Conservation (phyloP, 2,329 filamentous ascomycete genomes). For the Trichoderma sp. region DNA sequence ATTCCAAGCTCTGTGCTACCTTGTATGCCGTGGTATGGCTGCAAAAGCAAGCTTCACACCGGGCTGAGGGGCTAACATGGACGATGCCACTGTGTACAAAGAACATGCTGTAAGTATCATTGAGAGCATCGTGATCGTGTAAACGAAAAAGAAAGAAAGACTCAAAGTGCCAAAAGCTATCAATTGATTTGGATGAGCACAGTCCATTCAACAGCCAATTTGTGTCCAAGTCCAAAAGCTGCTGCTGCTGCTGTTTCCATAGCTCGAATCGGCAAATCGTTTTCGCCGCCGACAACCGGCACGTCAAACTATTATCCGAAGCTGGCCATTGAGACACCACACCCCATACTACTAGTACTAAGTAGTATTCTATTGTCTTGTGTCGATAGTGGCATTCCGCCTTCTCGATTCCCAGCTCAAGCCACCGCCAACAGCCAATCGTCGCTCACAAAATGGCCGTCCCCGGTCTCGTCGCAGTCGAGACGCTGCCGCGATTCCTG, state of each 20-base stretch:
- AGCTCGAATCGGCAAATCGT: conserved; percentile 13
- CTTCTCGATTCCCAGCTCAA: conserved; percentile 8
- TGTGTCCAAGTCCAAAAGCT: too few species aligned
- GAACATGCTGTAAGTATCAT: neutral
- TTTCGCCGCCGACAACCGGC: conserved; percentile 20
- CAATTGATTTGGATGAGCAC: neutral
- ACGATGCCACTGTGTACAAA: neutral
- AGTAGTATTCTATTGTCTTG: conserved; percentile 1
- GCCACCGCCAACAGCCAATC: neutral
- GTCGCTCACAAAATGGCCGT: conserved; percentile 33
- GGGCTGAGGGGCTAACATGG: neutral
- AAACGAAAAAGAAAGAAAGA: neutral
- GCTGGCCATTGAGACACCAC: conserved; percentile 24
- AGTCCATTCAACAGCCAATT: neutral
- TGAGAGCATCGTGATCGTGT: neutral
- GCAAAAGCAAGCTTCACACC: neutral
- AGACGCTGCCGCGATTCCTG: conserved; percentile 54
- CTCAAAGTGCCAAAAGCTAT: neutral
- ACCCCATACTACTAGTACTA: too few species aligned
- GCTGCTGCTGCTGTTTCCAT: neutral
- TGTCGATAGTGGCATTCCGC: conserved; percentile 3
- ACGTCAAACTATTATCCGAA: conserved; percentile 10
- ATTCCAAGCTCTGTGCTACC: neutral
- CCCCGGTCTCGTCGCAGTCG: conserved; percentile 36
- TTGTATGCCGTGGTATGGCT: neutral